Evolutionary conservation across 495 filamentous ascomycete genomes (phyloP), one percentile per base, ranked within the genome.

Genomic region (Daldinia bambusicola): DNA sequence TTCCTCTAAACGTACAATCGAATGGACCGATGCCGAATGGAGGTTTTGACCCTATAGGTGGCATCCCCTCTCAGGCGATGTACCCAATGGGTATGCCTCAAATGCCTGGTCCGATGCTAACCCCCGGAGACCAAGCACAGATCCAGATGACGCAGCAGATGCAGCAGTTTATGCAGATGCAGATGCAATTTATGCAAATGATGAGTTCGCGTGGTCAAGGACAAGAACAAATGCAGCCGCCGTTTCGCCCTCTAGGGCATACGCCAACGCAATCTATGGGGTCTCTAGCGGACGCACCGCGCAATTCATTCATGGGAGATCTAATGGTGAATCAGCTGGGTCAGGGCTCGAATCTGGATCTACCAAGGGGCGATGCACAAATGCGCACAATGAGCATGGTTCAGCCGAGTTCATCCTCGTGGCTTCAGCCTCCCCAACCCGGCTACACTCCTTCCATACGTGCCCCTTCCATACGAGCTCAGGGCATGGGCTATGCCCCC

Each of bases 151-250:
- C 89, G 30, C 91, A 94, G 72, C 92, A 96, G 76, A 96, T 97
- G 93, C 85, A 87, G 26, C 88, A 90, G 71, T 94, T 95, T 82
- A 93, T 95, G 90, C 90, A 93, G 74, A 93, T 96, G 90, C 93
- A 96, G 76, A 94, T 97, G 90, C 91, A 95, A 63, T 91, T 93
- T 83, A 93, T 94, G 89, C 90, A 93, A 63, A 90, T 94, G 86
- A 89, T 91, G 85, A 81, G 83, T 53, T 40, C 67, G 26, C 74
- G 64, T 40, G 68, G 58, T 40, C 77, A 73, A 63, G 80, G 66
- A 55, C 70, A 65, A 51, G 64, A 68, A 18, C 70, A 72, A 20
- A 63, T 66, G 65, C 70, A 61, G 37, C 56, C 71, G 37, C 73
- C 78, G 20, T 62, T 80, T 38, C 73, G 74, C 3, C 72, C 76